Base-by-base conservation (phyloP, 164 flowering plant species). In the Magnolia changhungtana region DNA sequence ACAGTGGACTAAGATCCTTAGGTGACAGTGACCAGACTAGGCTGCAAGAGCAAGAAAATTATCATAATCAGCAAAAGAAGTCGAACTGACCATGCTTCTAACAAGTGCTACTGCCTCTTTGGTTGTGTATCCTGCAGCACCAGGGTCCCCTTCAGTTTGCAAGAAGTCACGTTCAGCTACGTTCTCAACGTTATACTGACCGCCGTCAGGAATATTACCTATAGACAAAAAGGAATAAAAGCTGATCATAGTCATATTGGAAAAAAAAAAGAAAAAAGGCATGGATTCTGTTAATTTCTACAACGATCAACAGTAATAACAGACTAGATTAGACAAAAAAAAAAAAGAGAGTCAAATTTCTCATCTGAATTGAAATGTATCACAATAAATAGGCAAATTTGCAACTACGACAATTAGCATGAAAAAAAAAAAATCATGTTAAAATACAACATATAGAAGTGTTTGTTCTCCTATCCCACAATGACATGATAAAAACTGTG, bases 101-200 rank as follows among this genome's bases (percentile, higher is more conserved):
- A 85, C 74, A 14, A 96, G 90, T 69, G 90, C 88, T 55, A 90
- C 82, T n/a, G 99, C 98, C 86, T 96, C 98, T 81, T 89, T 93
- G 31, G 92, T 91, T 66, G 99, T 90, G 81, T 96, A 96, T 16
- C 98, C 99, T 18, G 82, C 87, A 78, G 93, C 97, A 78, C 86
- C 94, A 82, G 99, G 99, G 80, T 94, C 98, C 69, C 99, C 99
- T 73, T 92, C 98, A 72, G 98, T 90, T 75, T 93, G 83, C 76
- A 94, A 82, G 77, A 84, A 89, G 83, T 96, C 99, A 51, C 98
- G 95, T 67, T 90, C 90, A 75, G 87, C 75, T 73, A 89, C 92
- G 84, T 82, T 88, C 50, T 83, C 87, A 75, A 72, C 84, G 80
- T 63, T 80, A 72, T 78, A 78, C 50, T 77, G 78, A 76, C 70